Evolutionary conservation across 1,139 yeast species (phyloP).

Genomic region (Suhomyces choctaworum): DNA sequence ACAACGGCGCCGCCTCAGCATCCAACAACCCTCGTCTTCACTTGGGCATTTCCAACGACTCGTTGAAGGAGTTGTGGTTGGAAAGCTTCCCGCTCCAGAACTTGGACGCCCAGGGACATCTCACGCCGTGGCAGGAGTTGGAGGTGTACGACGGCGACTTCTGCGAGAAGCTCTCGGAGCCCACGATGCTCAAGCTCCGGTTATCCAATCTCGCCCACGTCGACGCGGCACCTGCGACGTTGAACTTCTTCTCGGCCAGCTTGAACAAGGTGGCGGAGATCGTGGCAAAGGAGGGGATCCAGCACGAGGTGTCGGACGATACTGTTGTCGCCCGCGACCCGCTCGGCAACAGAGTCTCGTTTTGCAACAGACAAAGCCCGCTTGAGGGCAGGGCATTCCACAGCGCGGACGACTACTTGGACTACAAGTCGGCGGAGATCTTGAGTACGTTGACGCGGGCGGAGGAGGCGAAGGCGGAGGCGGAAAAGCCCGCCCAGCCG

Average conservation of each 20-base stretch:
- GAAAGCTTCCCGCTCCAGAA: constrained; percentile 65
- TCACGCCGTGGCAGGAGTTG: constrained; percentile 61
- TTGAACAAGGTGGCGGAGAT: constrained; percentile 37
- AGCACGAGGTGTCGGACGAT: constrained; percentile 20
- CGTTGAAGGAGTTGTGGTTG: constrained; percentile 68
- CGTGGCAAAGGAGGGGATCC: constrained; percentile 27
- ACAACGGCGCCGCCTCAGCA: constrained; percentile 39
- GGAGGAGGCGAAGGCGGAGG: constrained; percentile 1
- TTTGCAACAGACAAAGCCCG: constrained; percentile 37
- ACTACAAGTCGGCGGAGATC: constrained; percentile 18
- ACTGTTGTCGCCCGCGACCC: constrained; percentile 51
- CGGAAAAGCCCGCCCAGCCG: constrained; percentile 6
- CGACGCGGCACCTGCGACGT: constrained; percentile 30
- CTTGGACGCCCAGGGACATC: constrained; percentile 43
- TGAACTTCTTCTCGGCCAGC: constrained; percentile 55
- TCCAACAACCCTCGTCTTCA: constrained; percentile 31
- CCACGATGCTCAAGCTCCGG: constrained; percentile 56
- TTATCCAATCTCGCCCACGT: constrained; percentile 43
- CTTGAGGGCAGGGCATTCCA: constrained; percentile 30
- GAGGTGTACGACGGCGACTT: constrained; percentile 54
- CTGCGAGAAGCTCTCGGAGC: constrained; percentile 29
- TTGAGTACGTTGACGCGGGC: constrained; percentile 18
- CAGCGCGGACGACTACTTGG: constrained; percentile 32
- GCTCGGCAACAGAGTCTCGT: constrained; percentile 51
- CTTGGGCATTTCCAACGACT: constrained; percentile 62